These are phyloP conservation scores for Pseudonitzschia delicatissima DNA, from an alignment of 108 stramenopile species.

Conservation along the genomic window DNA sequence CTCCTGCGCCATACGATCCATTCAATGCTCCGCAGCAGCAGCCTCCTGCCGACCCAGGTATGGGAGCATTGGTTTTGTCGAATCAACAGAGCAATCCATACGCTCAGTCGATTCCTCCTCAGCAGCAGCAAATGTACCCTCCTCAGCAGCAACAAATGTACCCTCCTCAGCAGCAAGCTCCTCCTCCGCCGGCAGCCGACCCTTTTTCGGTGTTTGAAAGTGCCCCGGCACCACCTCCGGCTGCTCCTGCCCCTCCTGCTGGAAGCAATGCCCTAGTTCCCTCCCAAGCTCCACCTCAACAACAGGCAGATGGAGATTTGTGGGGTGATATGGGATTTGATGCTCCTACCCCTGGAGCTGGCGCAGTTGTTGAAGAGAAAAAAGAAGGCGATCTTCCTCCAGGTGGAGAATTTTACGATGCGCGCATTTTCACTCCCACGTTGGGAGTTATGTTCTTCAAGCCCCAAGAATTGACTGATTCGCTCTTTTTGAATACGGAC, in stretches of 20 bases:
- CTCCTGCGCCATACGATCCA: conserved; percentile 5
- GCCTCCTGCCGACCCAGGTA: conserved; percentile 7
- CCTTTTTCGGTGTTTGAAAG: conserved; percentile 57
- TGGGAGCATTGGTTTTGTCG: conserved; percentile 61
- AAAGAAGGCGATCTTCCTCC: conserved; percentile 70
- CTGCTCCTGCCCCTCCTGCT: conserved; percentile 17
- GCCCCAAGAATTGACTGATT: conserved; percentile 83
- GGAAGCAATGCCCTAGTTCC: conserved; percentile 17
- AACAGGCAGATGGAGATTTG: conserved; percentile 46
- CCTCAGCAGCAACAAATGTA: conserved; percentile 3
- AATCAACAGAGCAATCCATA: conserved; percentile 54
- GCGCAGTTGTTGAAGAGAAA: conserved; percentile 36
- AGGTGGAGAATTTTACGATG: conserved; percentile 89
- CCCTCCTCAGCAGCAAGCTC: conserved; percentile 5
- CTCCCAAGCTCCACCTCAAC: conserved; percentile 21
- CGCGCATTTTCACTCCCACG: conserved; percentile 87
- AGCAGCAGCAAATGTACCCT: conserved; percentile 25
- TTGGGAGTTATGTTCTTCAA: conserved; percentile 94
- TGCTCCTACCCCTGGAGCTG: conserved; percentile 25
- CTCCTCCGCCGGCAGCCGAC: conserved; percentile 37
- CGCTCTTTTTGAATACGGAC: conserved; percentile 80
- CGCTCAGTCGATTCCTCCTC: conserved; percentile 25
- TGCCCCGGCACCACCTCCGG: conserved; percentile 45
- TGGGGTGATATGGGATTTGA: conserved; percentile 71
- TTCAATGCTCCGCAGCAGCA: conserved; percentile 7